A percentile compares a stretch with the other conserved stretches of the same genome.
Evolutionary conservation across 768 basidiomycete genomes (phyloP).

Genomic region (Suillus occidentalis): DNA sequence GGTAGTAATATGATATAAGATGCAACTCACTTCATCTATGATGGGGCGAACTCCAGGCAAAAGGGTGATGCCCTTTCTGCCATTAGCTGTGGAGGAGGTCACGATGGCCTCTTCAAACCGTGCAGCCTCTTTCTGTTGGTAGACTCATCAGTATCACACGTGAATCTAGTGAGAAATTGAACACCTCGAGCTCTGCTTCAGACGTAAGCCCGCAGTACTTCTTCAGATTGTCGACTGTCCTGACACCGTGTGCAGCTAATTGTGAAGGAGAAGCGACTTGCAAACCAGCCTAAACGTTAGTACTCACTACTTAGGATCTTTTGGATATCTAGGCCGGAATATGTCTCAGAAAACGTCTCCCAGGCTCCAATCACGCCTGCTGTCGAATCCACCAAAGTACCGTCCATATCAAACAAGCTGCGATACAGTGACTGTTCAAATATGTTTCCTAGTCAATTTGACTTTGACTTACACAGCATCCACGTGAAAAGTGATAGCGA

Average conservation of each 20-base stretch:
- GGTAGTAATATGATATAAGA: slow-evolving; percentile 13
- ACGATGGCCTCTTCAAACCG: slow-evolving; percentile 83
- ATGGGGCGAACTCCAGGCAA: slow-evolving; percentile 71
- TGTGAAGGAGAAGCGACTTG: background rate
- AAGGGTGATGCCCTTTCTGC: slow-evolving; percentile 60
- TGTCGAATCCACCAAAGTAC: slow-evolving; percentile 81
- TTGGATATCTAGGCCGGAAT: slow-evolving; percentile 62
- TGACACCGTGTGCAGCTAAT: slow-evolving; percentile 76
- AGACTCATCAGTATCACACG: slow-evolving; percentile 7
- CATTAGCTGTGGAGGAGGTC: slow-evolving; percentile 52
- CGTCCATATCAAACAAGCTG: slow-evolving; percentile 84
- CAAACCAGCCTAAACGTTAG: slow-evolving; percentile 6
- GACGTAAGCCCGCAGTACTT: slow-evolving; percentile 70
- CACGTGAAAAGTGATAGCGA: slow-evolving; percentile 35
- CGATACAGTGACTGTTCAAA: background rate
- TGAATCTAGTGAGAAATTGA: slow-evolving; percentile 3
- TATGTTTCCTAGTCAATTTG: background rate
- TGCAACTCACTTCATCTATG: slow-evolving; percentile 49
- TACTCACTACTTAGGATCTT: slow-evolving; percentile 62
- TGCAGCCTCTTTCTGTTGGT: slow-evolving; percentile 58
- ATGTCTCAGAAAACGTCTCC: slow-evolving; percentile 70
- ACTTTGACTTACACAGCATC: slow-evolving; percentile 38
- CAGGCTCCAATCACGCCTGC: slow-evolving; percentile 82
- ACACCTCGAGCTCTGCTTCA: slow-evolving; percentile 68
- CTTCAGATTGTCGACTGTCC: slow-evolving; percentile 79